Conservation (phyloP, 2,329 filamentous ascomycete genomes). For the Cladosporium sp. region DNA sequence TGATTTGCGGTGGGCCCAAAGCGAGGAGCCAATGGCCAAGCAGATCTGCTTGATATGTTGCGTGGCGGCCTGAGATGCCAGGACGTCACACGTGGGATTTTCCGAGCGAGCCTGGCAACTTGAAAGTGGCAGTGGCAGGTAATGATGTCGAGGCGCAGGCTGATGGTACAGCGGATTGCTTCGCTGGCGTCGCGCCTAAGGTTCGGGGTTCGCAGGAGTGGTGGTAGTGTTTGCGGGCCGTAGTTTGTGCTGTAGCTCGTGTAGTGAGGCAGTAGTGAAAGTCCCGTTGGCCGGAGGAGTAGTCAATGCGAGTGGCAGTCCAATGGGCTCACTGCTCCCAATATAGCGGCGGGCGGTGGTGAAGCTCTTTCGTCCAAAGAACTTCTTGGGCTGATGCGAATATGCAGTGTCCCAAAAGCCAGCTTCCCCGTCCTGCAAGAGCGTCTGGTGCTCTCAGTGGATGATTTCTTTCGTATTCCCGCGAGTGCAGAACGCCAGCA, state of each 20-base stretch:
- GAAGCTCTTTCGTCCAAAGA: conserved; percentile 5
- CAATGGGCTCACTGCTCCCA: conserved; percentile 12
- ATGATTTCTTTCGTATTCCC: not conserved
- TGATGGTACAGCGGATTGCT: conserved; percentile 13
- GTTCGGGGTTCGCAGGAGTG: conserved; percentile 7
- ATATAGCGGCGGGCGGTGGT: conserved; percentile 1
- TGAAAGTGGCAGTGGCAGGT: not conserved
- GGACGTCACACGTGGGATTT: conserved; percentile 6
- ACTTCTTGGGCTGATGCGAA: not conserved
- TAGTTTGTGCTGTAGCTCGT: too few species aligned
- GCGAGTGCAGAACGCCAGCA: conserved; percentile 1
- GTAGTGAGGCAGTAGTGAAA: not conserved
- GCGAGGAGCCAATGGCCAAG: conserved; percentile 15
- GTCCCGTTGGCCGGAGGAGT: not conserved
- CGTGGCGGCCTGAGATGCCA: conserved; percentile 12
- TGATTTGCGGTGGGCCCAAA: conserved; percentile 3
- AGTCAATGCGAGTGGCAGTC: conserved; percentile 2
- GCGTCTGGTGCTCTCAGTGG: not conserved
- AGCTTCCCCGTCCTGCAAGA: conserved; percentile 10
- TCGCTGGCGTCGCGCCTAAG: conserved; percentile 16
- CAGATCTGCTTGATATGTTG: not conserved
- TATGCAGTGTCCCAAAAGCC: conserved; percentile 13
- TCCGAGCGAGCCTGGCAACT: not conserved
- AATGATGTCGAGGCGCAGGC: conserved; percentile 16
- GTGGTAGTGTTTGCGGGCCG: not conserved